Conservation (phyloP, 2,329 filamentous ascomycete genomes). For the Geosmithia putterillii region DNA sequence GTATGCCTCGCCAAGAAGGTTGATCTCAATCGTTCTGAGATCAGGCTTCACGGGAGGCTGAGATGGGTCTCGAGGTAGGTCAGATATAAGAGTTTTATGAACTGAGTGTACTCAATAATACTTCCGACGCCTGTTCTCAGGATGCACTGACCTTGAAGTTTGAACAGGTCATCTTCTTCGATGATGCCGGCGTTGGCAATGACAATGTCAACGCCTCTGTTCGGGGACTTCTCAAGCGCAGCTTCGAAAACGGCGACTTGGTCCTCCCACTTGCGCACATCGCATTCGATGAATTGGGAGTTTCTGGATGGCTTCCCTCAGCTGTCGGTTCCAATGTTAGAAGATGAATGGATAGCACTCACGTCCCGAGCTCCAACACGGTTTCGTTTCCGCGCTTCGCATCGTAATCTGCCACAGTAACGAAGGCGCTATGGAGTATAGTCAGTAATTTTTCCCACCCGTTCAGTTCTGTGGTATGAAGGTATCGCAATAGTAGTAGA, state of each 20-base stretch:
- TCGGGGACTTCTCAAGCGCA: conserved; percentile 20
- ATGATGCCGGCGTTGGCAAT: conserved; percentile 34
- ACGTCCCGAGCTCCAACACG: background rate
- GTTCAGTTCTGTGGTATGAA: too few relatives aligned
- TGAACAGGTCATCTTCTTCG: conserved; percentile 23
- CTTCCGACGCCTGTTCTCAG: conserved; percentile 8
- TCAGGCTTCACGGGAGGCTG: conserved; percentile 18
- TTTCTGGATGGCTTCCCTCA: background rate
- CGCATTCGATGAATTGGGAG: conserved; percentile 22
- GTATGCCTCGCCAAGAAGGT: conserved; percentile 27
- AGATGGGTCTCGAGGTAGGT: background rate
- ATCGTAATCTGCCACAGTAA: background rate
- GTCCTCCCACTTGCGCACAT: conserved; percentile 28
- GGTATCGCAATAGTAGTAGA: too few relatives aligned
- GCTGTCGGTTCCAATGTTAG: background rate
- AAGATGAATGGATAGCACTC: background rate
- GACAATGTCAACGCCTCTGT: conserved; percentile 28
- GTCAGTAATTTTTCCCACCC: too few relatives aligned
- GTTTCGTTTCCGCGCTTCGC: background rate
- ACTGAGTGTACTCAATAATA: conserved; percentile 5
- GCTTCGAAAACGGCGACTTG: conserved; percentile 26
- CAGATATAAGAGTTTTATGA: background rate
- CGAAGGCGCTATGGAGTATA: background rate
- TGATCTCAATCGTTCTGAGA: conserved; percentile 26
- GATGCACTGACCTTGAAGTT: conserved; percentile 16